phyloP scores from a whole-genome alignment of 2,329 filamentous ascomycete genomes.

The Zymoseptoria ardabiliae region DNA sequence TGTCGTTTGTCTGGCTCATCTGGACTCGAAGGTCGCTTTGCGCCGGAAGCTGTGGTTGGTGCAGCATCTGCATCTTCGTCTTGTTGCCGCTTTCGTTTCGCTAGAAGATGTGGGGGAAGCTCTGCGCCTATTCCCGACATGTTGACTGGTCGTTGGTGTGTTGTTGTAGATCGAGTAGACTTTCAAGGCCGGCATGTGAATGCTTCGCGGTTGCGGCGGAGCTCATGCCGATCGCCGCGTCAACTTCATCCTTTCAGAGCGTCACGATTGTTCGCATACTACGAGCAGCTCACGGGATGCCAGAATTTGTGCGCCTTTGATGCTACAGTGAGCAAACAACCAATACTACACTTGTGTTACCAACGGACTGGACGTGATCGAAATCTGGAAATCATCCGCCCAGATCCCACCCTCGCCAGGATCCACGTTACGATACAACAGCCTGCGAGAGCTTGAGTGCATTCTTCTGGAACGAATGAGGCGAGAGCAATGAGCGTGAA shows the following conservation, averaged over 20 bases:
- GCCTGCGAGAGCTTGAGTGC: background rate
- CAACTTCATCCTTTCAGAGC: background rate
- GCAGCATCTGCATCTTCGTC: slow-evolving; percentile 33
- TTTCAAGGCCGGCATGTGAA: background rate
- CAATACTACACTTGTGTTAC: background rate
- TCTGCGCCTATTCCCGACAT: slow-evolving; percentile 67
- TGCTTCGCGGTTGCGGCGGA: background rate
- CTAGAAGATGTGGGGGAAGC: slow-evolving; percentile 57
- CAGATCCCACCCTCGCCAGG: background rate
- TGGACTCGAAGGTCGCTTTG: slow-evolving; percentile 30
- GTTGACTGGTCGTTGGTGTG: slow-evolving; percentile 11
- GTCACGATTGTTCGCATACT: background rate
- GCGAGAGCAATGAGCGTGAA: slow-evolving; percentile 47
- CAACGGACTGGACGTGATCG: background rate
- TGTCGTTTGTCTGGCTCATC: slow-evolving; percentile 43
- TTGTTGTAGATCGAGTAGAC: background rate
- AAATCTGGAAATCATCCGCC: background rate
- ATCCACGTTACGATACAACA: background rate
- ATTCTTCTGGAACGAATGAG: background rate
- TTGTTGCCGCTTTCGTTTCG: slow-evolving; percentile 45
- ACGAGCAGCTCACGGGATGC: background rate
- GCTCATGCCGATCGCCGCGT: background rate
- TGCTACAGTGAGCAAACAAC: background rate
- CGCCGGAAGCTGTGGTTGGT: slow-evolving; percentile 33
- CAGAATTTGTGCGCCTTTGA: background rate